Evolutionary conservation across 2,329 filamentous ascomycete genomes (phyloP), one percentile per base, ranked within the genome.

Genomic region (Venturia aucupariae): DNA sequence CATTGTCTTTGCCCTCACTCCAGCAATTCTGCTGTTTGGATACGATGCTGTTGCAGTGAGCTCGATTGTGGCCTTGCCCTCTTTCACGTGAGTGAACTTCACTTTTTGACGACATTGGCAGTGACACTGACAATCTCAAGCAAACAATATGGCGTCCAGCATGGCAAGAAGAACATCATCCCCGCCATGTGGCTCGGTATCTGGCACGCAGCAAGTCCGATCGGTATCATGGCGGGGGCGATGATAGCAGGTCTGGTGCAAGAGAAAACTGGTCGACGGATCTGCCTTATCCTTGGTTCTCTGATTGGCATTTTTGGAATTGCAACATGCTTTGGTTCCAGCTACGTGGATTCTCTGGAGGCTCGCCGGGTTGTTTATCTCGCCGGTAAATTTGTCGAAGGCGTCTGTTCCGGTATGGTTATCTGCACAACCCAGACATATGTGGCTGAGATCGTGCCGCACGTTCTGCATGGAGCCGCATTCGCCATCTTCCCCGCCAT

Each of bases 401-500:
- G 59, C 4, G 13, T 61, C 24, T 41, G 38, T 30, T 41, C 41
- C 32, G 59, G 59, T 22, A 61, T 61, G 59, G 41, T 61, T 19
- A 61, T 61, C 22, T 61, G 59, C 35, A 61, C 38, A 17, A 61
- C 59, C 7, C 59, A 61, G 35, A 82, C 80, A 0, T 82, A 81
- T 71, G 76, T 81, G 67, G 81, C 80, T 17, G 81, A 83, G 66
- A 77, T 80, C n/a, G 70, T 79, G 0, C 80, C 81, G 0, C 73
- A 76, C 0, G 72, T 71, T 3, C 72, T 83, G 8, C 74, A 81
- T 42, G 81, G 78, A 2, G 76, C 80, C 0, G 74, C 77, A 2
- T 76, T 82, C 68, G 78, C 80, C 1, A 74, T 82, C 55, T 78
- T 82, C 62, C 80, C 81, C 4, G 76, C 78, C 3, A 81, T 82